Evolutionary conservation across 352 stramenopile species (phyloP).

Genomic region (Peronospora destructor): DNA sequence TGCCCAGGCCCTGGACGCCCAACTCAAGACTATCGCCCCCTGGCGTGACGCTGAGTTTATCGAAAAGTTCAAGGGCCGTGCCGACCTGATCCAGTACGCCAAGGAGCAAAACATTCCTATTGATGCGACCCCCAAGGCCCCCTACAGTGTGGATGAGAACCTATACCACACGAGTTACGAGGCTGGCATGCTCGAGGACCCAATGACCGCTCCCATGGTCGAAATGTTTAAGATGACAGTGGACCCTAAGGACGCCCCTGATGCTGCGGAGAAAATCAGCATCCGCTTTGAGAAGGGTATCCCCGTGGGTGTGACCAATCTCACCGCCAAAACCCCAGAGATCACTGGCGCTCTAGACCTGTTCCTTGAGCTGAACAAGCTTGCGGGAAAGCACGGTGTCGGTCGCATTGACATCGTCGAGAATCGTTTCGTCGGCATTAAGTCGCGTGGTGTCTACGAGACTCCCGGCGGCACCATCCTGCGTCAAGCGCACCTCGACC

Average conservation of each 20-base stretch:
- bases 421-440: conserved; percentile 99
- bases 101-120: conserved; percentile 95
- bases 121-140: conserved; percentile 93
- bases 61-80: conserved; percentile 96
- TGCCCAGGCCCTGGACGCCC: conserved; percentile 92
- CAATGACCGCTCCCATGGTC: conserved; percentile 88
- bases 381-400: conserved; percentile 94
- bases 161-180: conserved; percentile 99
- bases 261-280: conserved; percentile 84
- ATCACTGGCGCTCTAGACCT: conserved; percentile 91
- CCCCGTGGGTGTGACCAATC: conserved; percentile 90
- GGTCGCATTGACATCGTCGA: conserved; percentile 99
- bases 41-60: conserved; percentile 98
- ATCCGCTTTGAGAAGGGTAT: conserved; percentile 95
- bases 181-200: conserved; percentile 93
- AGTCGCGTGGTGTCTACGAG: conserved; percentile 98
- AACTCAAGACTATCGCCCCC: conserved; percentile 94
- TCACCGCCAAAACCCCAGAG: conserved; percentile 68
- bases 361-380: conserved; percentile 96
- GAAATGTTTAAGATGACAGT: conserved; percentile 98
- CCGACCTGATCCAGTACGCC: conserved; percentile 95
- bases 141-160: conserved; percentile 99
- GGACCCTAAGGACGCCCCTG: conserved; percentile 89
- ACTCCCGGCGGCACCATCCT: conserved; percentile 94
- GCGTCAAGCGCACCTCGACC: conserved; percentile 78